Evolutionary conservation across 306 rosid species (phyloP), one percentile per base, ranked within the genome.

Genomic region (Trifolium fragiferum): DNA sequence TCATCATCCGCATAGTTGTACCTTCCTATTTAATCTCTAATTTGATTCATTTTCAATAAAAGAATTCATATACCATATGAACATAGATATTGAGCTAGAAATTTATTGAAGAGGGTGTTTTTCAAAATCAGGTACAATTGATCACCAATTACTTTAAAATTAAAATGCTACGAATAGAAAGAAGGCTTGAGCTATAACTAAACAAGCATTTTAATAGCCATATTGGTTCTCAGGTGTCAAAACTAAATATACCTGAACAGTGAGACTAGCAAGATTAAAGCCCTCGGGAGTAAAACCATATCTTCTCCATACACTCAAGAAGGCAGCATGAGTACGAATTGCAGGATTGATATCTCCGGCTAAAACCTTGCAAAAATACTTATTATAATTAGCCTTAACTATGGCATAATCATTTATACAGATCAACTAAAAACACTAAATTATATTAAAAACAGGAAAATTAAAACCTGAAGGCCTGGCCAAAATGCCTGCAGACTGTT

Each of bases 401-500:
- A 78, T 47, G 19, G 12, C 59, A 35, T 9, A 40, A 21, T 63
- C 40, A 55, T 37, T 76, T 66, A 77, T 51, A 79, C 77, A 77
- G 21, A 60, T 78, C 44, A 54, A 75, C 51, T 59, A 70, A 70
- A 79, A 68, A 60, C 41, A 49, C 21, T 59, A 75, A 25, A 27
- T 66, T 12, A 35, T 40, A 46, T 59, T 19, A 68, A 73, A 82
- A 74, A 60, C 18, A 63, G 60, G 44, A 44, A 74, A 50, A 63
- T 30, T 18, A 57, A 78, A 89, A 93, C 98, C 98, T 93, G 98
- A 83, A 93, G 97, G 73, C 98, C 98, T 5, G 98, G 98, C 98
- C 98, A 93, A 85, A 93, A 93, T 41, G 98, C 98, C 87, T 93
- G 98, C 83, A 93, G 85, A 82, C 98, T 93, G 86, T 93, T 93